Conservation (phyloP, 2,329 filamentous ascomycete genomes). For the Cladosporium velox region DNA sequence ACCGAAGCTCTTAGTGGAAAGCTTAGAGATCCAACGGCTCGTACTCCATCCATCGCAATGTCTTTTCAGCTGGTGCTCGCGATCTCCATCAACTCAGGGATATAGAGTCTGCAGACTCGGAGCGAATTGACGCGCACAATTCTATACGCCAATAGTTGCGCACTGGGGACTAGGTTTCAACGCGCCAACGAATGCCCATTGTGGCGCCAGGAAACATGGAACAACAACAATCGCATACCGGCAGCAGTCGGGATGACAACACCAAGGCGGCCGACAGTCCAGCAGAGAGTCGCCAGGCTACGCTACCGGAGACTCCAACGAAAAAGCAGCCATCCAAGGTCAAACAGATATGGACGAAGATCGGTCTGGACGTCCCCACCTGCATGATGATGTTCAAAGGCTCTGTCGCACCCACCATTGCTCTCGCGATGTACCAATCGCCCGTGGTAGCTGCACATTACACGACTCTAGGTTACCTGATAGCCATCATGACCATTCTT, state of each 20-base stretch:
- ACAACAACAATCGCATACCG: slow-evolving; percentile 1
- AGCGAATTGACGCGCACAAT: neutral
- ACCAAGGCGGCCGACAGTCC: neutral
- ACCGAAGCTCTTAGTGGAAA: slow-evolving; percentile 5
- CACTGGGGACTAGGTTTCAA: neutral
- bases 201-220: slow-evolving; percentile 11
- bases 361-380: slow-evolving; percentile 34
- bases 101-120: neutral
- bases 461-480: slow-evolving; percentile 60
- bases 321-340: slow-evolving; percentile 30
- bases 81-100: neutral
- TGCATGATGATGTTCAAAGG: slow-evolving; percentile 39
- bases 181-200: neutral
- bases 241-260: slow-evolving; percentile 9
- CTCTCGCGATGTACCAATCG: slow-evolving; percentile 47
- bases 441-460: slow-evolving; percentile 53
- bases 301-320: slow-evolving; percentile 4
- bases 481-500: slow-evolving; percentile 66
- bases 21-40: neutral
- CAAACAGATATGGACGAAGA: slow-evolving; percentile 34
- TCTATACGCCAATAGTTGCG: neutral
- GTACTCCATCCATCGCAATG: slow-evolving; percentile 1
- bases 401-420: slow-evolving; percentile 38
- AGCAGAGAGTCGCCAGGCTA: neutral
- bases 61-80: neutral